phyloP scores from a whole-genome alignment of 2,329 filamentous ascomycete genomes.

The Albifimbria verrucaria region DNA sequence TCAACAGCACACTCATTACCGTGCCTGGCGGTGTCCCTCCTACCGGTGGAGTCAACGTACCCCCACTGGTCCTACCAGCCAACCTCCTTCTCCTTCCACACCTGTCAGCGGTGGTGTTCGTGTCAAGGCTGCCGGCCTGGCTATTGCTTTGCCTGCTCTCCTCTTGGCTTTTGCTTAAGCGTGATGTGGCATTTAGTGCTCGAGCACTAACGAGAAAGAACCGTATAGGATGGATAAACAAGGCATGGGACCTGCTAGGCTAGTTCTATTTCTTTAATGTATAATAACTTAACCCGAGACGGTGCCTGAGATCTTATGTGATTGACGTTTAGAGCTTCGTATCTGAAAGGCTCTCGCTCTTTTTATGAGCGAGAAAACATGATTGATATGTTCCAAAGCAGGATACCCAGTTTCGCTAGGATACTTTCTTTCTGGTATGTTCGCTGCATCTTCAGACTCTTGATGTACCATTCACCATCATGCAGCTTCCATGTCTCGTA shows the following conservation, averaged over 20 bases:
- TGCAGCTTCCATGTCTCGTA: constrained; percentile 18
- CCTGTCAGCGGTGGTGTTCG: background rate
- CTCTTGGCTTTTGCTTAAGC: background rate
- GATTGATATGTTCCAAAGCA: too few species aligned
- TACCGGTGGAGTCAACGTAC: background rate
- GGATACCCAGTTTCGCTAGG: constrained; percentile 4
- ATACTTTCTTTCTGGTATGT: constrained; percentile 16
- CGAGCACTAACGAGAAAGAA: too few species aligned
- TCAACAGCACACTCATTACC: background rate
- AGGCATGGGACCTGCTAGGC: too few species aligned
- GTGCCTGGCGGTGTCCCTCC: background rate
- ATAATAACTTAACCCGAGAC: too few species aligned
- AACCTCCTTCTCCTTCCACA: background rate
- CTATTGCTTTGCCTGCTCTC: background rate
- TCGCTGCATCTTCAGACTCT: constrained; percentile 15
- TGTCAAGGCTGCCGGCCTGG: background rate
- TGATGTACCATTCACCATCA: constrained; percentile 18
- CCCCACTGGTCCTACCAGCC: background rate
- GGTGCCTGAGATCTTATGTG: too few species aligned
- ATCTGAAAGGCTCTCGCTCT: too few species aligned
- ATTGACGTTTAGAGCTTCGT: too few species aligned
- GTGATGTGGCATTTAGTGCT: too few species aligned
- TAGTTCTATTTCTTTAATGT: too few species aligned
- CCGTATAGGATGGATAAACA: too few species aligned
- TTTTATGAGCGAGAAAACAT: too few species aligned